Evolutionary conservation across 148 eudicot genomes (phyloP), one percentile per base, ranked within the genome.

Genomic region (Camellia lanceoleosa): DNA sequence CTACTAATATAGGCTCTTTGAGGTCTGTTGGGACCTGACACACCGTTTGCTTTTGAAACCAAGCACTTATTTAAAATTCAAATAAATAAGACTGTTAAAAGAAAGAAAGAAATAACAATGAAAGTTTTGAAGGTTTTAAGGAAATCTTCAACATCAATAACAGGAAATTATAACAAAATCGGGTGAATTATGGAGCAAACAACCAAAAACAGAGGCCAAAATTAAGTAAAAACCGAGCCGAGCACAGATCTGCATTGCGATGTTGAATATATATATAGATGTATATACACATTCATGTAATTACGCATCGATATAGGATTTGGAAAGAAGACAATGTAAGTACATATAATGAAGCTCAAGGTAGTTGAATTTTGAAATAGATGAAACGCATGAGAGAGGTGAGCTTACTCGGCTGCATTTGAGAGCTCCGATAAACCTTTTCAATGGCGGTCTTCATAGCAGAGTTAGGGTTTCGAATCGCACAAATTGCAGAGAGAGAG

Each of bases 401-500:
- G 77, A 84, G 77, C 82, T 78, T 71, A 84, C 87, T 19, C 61
- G 38, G 38, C 38, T 64, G 74, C 76, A 78, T 75, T n/a, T 19
- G 43, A 23, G 60, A 80, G 81, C 75, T 80, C 61, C 71, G 41
- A 16, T 69, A 19, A 1, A 30, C 38, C 76, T 65, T 76, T 4
- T 69, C 61, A 59, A 7, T n/a, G 78, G 52, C 58, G 41, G 74
- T 71, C 23, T 4, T 15, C 80, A 23, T 12, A 68, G 74, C 69
- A 19, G 65, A 79, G 71, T 18, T 86, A 89, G 88, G 85, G 87
- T 80, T 86, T 80, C n/a, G 55, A 68, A 83, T 76, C 68, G 81
- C 73, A 60, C 80, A 75, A 74, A 47, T n/a, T 71, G 12, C 59
- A 72, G 61, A 72, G 42, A 71, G 42, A n/a, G 42, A 72, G 0